These are phyloP conservation scores for Tolypocladium inflatum DNA, from an alignment of 2,329 filamentous ascomycete genomes.

Conservation along the genomic window DNA sequence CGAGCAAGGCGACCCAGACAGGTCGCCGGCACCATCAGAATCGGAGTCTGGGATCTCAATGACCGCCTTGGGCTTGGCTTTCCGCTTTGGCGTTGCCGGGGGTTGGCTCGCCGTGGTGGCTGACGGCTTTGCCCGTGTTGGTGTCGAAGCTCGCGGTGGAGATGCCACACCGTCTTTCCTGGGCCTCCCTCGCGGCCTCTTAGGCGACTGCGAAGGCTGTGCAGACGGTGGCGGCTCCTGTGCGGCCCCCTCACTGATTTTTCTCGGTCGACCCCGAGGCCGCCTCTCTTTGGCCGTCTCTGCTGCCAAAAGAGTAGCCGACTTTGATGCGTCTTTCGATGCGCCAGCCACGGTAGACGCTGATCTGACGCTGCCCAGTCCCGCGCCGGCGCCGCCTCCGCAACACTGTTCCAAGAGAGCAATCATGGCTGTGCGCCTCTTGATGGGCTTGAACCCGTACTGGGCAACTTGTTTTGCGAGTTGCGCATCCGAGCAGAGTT, in stretches of 20 bases:
- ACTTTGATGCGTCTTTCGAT: not conserved
- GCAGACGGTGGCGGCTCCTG: slow-evolving; percentile 26
- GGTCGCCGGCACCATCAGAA: slow-evolving; percentile 22
- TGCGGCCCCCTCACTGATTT: slow-evolving; percentile 11
- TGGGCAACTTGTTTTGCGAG: slow-evolving; percentile 51
- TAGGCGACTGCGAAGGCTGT: slow-evolving; percentile 22
- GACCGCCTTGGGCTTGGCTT: slow-evolving; percentile 2
- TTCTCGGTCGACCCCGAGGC: slow-evolving; percentile 24
- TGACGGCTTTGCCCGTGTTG: slow-evolving; percentile 5
- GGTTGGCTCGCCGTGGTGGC: not conserved
- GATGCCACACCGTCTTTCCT: slow-evolving; percentile 21
- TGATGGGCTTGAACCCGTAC: slow-evolving; percentile 67
- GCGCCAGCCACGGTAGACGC: not conserved
- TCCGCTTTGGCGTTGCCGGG: not conserved
- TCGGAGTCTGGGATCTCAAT: slow-evolving; percentile 46
- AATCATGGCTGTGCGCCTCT: slow-evolving; percentile 60
- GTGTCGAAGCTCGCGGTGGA: not conserved
- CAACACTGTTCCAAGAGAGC: slow-evolving; percentile 61
- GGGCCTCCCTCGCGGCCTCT: slow-evolving; percentile 29
- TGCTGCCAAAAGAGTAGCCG: not conserved
- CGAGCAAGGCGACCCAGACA: slow-evolving; percentile 21
- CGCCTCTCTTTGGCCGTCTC: slow-evolving; percentile 11
- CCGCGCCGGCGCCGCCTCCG: slow-evolving; percentile 30
- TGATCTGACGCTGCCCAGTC: not conserved
- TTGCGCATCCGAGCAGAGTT: slow-evolving; percentile 51